Evolutionary conservation across 2,329 filamentous ascomycete species (phyloP), one percentile per base, ranked within the genome.

Genomic region (Colletotrichum cereale): DNA sequence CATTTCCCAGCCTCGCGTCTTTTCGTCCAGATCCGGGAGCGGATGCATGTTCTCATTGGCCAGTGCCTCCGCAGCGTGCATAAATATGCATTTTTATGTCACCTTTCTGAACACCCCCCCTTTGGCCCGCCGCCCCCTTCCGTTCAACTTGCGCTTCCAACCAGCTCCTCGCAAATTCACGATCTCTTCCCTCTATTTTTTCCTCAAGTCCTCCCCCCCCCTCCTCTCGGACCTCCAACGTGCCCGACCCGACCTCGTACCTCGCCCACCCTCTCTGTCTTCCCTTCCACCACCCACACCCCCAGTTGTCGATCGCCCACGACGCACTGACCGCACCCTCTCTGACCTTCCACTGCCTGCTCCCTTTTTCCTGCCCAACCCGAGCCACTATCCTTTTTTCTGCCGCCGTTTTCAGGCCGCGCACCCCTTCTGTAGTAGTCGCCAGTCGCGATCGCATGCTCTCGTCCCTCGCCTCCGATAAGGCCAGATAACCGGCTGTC

Each of bases 391-490:
- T 79, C 79, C 81, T 81, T 82, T 77, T 82, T 81, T 77, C 67
- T 72, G 68, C 67, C 64, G 29, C 57, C 58, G 52, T 71, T 71
- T 68, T 71, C 52, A 71, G 68, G 68, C 60, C 42, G 65, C 42
- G 65, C 58, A 63, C 69, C 47, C 68, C 65, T 55, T 72, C 69
- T 72, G 58, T 55, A 68, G 65, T 44, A 62, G 58, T 62, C 66
- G 66, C 65, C 64, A 62, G 70, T 52, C 58, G 70, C 65, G 60
- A 63, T 60, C 55, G 69, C 58, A 38, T 53, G 47, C 53, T 42
- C 47, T 76, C 75, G 38, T 36, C 81, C 50, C 40, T 76, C 75
- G 34, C 26, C 81, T 80, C 81, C 81, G 81, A 75, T 83, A 83
- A 75, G 76, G 66, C 76, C 80, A 83, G 79, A 77, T 80, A 77